Percentiles rank a stretch among this genome's conserved stretches.
Evolutionary conservation across 345 rosid genomes (phyloP).

Genomic region (Ceriops zippeliana): DNA sequence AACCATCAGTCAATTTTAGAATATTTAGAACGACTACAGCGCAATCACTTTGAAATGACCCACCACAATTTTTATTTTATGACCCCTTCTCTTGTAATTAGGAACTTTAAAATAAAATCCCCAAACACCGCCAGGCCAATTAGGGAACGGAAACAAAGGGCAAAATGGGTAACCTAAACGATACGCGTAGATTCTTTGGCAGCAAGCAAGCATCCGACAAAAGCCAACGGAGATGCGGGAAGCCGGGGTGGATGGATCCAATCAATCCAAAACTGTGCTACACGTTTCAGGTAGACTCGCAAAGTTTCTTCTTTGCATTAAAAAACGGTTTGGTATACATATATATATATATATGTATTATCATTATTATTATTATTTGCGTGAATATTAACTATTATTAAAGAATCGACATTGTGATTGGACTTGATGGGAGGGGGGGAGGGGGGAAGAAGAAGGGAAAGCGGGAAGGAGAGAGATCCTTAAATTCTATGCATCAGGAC

Average conservation of each 20-base stretch:
- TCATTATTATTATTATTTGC: background rate
- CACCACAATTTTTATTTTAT: too few relatives aligned
- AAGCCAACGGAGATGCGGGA: conserved; percentile 42
- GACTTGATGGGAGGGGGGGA: background rate
- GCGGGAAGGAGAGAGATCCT: conserved; percentile 24
- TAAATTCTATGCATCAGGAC: conserved; percentile 21
- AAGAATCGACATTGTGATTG: background rate
- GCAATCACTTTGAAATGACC: too few relatives aligned
- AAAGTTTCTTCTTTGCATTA: background rate
- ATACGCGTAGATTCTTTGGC: conserved; percentile 26
- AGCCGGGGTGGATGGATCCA: conserved; percentile 35
- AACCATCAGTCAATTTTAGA: too few relatives aligned
- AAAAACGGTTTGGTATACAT: background rate
- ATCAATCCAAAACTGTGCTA: conserved; percentile 13
- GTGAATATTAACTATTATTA: background rate
- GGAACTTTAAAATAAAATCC: too few relatives aligned
- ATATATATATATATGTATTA: background rate
- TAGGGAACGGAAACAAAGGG: background rate
- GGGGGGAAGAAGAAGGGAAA: too few relatives aligned
- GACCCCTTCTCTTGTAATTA: too few relatives aligned
- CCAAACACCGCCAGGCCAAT: too few relatives aligned
- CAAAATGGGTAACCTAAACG: background rate
- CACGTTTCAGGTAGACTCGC: conserved; percentile 7
- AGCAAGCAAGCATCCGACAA: conserved; percentile 37
- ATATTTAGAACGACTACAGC: too few relatives aligned